These are phyloP conservation scores for Aspergillus pseudonomiae DNA, from an alignment of 2,329 filamentous ascomycete genomes.

Conservation along the genomic window DNA sequence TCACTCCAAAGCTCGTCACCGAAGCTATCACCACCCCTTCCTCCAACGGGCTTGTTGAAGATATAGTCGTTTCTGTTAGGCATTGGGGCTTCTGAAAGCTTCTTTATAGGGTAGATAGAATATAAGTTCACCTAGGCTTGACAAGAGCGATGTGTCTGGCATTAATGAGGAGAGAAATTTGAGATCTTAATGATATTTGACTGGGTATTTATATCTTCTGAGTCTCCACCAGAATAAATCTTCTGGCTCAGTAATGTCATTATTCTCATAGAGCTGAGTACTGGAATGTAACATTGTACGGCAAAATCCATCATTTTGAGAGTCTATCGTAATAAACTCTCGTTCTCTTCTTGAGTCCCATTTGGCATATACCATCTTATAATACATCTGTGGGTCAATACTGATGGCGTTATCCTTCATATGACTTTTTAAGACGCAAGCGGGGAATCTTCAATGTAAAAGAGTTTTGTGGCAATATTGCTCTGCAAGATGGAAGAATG, in stretches of 20 bases:
- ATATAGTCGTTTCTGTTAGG: background rate
- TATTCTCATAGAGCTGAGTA: background rate
- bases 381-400: background rate
- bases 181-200: background rate
- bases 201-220: background rate
- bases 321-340: background rate
- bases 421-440: background rate
- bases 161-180: background rate
- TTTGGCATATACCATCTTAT: background rate
- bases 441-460: background rate
- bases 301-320: background rate
- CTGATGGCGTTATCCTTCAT: background rate
- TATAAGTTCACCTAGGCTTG: background rate
- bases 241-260: background rate
- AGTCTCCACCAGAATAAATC: background rate
- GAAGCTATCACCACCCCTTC: background rate
- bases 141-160: background rate
- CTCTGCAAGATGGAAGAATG: background rate
- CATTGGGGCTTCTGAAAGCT: background rate
- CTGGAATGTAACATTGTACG: background rate
- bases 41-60: background rate
- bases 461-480: background rate
- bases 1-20: background rate
- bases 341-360: background rate
- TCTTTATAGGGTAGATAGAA: background rate